Conservation (phyloP, 257 asterid genomes). For the Phtheirospermum japonicum region DNA sequence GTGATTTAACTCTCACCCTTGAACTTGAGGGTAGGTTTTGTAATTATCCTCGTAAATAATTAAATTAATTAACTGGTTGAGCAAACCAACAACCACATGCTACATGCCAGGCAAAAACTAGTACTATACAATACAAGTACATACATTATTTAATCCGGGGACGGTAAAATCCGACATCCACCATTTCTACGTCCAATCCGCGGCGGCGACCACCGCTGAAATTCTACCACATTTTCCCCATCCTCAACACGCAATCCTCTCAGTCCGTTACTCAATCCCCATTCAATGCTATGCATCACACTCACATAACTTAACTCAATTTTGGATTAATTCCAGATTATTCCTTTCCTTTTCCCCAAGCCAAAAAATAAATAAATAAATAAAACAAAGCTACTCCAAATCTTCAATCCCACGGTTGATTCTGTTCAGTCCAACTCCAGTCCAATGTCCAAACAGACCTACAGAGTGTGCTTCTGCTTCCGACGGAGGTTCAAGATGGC, state of each 20-base stretch:
- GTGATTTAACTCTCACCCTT: too few species aligned
- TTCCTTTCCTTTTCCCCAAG: constrained; percentile 6
- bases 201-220: constrained; percentile 3
- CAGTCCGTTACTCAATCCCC: background rate
- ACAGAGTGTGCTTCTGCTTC: constrained; percentile 51
- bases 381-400: background rate
- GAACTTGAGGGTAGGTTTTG: too few species aligned
- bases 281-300: background rate
- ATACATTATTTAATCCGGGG: background rate
- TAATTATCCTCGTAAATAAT: too few species aligned
- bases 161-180: background rate
- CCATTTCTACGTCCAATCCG: background rate
- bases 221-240: background rate
- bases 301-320: background rate
- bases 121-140: background rate
- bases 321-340: background rate
- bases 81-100: background rate
- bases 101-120: background rate
- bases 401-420: background rate
- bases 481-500: constrained; percentile 44
- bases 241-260: background rate
- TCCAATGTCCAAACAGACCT: constrained; percentile 36
- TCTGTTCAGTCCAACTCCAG: background rate
- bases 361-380: too few species aligned
- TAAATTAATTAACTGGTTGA: background rate